These are phyloP conservation scores for Eimeria acervulina DNA, from an alignment of 169 alveolate species.

Conservation along the genomic window DNA sequence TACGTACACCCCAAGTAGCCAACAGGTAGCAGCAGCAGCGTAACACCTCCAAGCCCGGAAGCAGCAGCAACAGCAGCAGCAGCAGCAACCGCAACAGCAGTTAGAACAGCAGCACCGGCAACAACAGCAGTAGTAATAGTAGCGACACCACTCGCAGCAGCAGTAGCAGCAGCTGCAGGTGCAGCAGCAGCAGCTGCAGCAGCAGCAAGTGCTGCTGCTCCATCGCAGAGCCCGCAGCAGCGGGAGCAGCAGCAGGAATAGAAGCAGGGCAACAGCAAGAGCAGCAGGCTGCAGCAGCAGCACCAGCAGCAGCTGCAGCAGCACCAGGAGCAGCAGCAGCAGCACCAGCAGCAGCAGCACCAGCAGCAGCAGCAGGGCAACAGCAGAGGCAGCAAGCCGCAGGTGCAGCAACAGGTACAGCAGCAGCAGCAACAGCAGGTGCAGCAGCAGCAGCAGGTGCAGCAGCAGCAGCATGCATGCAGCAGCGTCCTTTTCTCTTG, in stretches of 20 bases:
- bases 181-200: not conserved
- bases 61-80: too few relatives aligned
- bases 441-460: conserved; percentile 3
- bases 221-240: not conserved
- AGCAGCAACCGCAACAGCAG: too few relatives aligned
- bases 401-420: not conserved
- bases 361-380: not conserved
- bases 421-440: not conserved
- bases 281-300: too few relatives aligned
- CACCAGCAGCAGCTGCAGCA: not conserved
- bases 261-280: conserved; percentile 22
- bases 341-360: not conserved
- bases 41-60: too few relatives aligned
- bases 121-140: conserved; percentile 8
- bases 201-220: not conserved
- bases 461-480: too few relatives aligned
- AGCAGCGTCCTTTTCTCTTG: too few relatives aligned
- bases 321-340: not conserved
- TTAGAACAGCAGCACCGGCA: too few relatives aligned
- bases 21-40: not conserved
- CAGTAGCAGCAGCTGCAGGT: not conserved
- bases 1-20: not conserved
- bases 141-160: not conserved
- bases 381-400: not conserved
- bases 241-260: conserved; percentile 3